Conservation (phyloP, 805 yeast genomes). For the Hyphopichia homilentoma region DNA sequence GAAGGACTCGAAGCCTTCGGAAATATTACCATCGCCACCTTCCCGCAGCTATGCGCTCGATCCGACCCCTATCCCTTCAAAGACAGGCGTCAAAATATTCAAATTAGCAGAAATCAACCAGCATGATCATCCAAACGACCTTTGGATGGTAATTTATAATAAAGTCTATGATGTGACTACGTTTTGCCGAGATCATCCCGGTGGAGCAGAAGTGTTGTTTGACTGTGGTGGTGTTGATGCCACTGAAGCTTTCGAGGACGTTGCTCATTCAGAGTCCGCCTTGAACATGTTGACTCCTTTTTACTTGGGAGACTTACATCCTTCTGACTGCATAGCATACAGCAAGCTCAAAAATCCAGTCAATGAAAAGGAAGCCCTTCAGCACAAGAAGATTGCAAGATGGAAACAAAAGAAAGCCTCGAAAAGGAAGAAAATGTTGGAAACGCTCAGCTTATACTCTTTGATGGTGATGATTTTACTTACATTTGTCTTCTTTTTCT, state of each 20-base stretch:
- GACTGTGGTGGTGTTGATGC: conserved; percentile 81
- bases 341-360: conserved; percentile 9
- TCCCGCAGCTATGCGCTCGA: no score
- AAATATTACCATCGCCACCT: no score
- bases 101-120: conserved; percentile 64
- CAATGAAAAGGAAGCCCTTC: conserved; percentile 1
- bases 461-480: conserved; percentile 12
- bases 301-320: conserved; percentile 23
- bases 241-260: conserved; percentile 60
- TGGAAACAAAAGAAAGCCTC: conserved; percentile 5
- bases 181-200: conserved; percentile 78
- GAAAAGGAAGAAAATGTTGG: conserved; percentile 6
- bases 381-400: background rate
- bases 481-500: conserved; percentile 12
- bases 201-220: conserved; percentile 65
- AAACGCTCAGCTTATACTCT: conserved; percentile 8
- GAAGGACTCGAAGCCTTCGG: no score
- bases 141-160: conserved; percentile 83
- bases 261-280: conserved; percentile 34
- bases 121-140: conserved; percentile 72
- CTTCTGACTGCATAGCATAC: conserved; percentile 13
- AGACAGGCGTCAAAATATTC: no score
- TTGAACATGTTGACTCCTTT: conserved; percentile 27
- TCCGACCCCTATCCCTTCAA: no score
- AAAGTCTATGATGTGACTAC: conserved; percentile 73